Base-by-base conservation (phyloP, 768 basidiomycete species). In the Rhizopogon vinicolor region DNA sequence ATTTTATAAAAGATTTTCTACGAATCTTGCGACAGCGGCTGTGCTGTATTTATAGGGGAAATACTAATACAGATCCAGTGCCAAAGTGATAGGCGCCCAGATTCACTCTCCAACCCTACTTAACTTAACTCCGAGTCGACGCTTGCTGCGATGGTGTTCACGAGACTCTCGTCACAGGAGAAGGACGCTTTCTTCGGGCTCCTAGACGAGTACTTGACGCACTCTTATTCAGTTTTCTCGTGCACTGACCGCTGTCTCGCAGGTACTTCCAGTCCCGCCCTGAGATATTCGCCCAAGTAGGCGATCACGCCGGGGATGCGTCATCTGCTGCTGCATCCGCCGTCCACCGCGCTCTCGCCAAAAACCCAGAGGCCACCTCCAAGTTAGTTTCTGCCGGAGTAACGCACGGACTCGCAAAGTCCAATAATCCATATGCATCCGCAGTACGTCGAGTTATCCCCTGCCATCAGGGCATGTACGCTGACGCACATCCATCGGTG, bases 131-230 rank as follows among this genome's bases (percentile, higher is more conserved):
- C 25, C 25, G 25, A 14, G 43, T 45, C 12, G 14, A 25, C 8
- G 10, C 45, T 10, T 25, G 9, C 7, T 22, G 40, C 58, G 44
- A 90, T 90, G 89, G 86, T 86, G 41, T 92, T 92, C 64, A 66
- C 87, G 53, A 85, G 80, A 60, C 78, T 92, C 44, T 74, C 81
- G 18, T 57, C 71, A 50, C 72, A 83, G 59, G 90, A 92, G 68
- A 91, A 91, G 68, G 81, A 87, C 53, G 89, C 90, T 13, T 91
- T 92, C 70, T 92, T 92, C 64, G 76, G 79, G 31, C 78, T 92
- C 22, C 74, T 92, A 37, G 90, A 92, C 66, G 90, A 92, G 90
- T 91, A 68, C 72, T 61, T 57, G 61, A 64, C 66, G 3, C 7
- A 8, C 33, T 19, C 2, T 33, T 9, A 25, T 25, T 41, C 45